Evolutionary conservation across 345 rosid species (phyloP), one percentile per base, ranked within the genome.

Genomic region (Combretum micranthum): DNA sequence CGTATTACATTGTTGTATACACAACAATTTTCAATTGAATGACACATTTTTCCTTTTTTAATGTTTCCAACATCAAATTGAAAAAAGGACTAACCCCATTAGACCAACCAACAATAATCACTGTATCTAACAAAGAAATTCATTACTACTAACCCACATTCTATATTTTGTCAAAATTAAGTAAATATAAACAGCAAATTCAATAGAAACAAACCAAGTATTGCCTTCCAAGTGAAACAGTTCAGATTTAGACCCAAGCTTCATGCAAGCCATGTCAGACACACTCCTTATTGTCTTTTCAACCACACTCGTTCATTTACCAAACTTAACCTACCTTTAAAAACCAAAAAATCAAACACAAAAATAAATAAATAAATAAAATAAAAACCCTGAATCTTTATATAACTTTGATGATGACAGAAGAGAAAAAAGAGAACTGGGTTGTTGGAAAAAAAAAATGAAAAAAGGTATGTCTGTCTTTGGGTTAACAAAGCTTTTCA

Each of bases 231-330:
- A 89, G 69, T 59, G 84, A 75, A 92, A 88, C 47, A 69, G 78
- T 16, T 92, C 95, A 62, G 93, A 72, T 76, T 92, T 92, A 52
- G 98, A 92, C 69, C 97, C 98, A 53, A 92, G 77, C 77, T 75
- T 92, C 89, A 88, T 71, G 83, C 74, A 75, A 37, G 95, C 91
- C 96, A 88, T 88, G 52, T 58, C 44, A 17, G 59, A 64, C 60
- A 52, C 54, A 57, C 62, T 48, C 20, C 47, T 23, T 50, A 50
- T 14, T 17, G 23, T 50, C 53, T 50, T 55, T 42, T 55, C 48
- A 55, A 32, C 39, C 39, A 32, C 39, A 32, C 39, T 32, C 39
- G 10, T 32, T 32, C 39, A 32, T 32, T 25, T 32, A 32, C 39
- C 6, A 7, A 32, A 4, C 10, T 32, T 9, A 32, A 32, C 5